These are phyloP conservation scores for Hypoxylon crocopeplum DNA, from an alignment of 495 filamentous ascomycete species.

Conservation along the genomic window DNA sequence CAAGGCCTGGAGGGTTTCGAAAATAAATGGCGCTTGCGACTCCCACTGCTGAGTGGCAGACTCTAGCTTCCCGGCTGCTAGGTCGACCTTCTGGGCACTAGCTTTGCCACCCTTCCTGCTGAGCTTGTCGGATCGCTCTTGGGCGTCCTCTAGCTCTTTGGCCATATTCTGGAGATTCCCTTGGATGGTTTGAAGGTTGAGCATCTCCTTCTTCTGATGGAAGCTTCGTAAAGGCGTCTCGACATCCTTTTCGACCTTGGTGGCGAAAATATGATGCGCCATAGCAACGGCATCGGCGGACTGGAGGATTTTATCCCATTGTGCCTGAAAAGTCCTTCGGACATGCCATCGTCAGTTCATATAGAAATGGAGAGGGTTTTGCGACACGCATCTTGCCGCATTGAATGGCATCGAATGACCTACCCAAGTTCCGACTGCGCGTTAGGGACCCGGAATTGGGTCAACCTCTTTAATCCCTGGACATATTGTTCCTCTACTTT, in stretches of 20 bases:
- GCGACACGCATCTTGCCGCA: conserved; percentile 3
- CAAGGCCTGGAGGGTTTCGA: conserved; percentile 89
- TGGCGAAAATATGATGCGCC: conserved; percentile 82
- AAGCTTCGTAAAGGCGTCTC: conserved; percentile 80
- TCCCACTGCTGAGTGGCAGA: conserved; percentile 87
- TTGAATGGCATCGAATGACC: conserved; percentile 36
- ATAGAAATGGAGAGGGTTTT: conserved; percentile 28
- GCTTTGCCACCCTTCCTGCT: conserved; percentile 80
- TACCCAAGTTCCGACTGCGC: conserved; percentile 85
- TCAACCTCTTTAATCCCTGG: conserved; percentile 80
- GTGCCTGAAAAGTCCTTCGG: conserved; percentile 81
- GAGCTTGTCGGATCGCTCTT: conserved; percentile 88
- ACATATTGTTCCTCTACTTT: conserved; percentile 92
- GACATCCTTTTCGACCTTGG: conserved; percentile 88
- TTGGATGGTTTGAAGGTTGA: conserved; percentile 82
- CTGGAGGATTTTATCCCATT: conserved; percentile 90
- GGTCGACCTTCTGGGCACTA: conserved; percentile 78
- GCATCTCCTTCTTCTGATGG: conserved; percentile 78
- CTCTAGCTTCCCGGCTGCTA: conserved; percentile 75
- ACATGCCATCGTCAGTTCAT: conserved; percentile 4
- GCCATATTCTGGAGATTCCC: conserved; percentile 81
- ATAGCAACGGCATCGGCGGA: conserved; percentile 80
- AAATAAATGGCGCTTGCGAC: conserved; percentile 93
- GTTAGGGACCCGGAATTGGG: conserved; percentile 71
- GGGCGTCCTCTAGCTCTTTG: conserved; percentile 81